Conservation (phyloP, 768 basidiomycete species). For the Phaeotremella fagi region DNA sequence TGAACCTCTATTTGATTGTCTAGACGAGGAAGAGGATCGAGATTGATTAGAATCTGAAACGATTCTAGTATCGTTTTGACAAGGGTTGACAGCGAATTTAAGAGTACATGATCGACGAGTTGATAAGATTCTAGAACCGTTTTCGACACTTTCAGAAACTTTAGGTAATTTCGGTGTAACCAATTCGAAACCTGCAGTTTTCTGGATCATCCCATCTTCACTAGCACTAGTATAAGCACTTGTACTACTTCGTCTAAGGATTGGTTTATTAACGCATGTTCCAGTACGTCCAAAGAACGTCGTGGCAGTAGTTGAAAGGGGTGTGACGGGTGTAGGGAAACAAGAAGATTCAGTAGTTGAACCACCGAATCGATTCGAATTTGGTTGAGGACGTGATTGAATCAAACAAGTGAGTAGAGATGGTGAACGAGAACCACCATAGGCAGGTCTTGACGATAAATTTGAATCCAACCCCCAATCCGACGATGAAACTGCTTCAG, state of each 20-base stretch:
- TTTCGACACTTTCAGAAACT: neutral
- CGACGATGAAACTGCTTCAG: slow-evolving; percentile 6
- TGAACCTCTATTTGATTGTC: neutral
- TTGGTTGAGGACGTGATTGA: neutral
- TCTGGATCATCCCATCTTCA: neutral
- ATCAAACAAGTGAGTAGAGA: slow-evolving; percentile 3
- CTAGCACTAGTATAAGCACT: neutral
- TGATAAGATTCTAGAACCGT: neutral
- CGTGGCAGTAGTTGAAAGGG: neutral
- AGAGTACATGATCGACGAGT: neutral
- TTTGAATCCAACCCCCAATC: neutral
- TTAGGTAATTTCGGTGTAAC: neutral
- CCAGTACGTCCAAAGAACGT: neutral
- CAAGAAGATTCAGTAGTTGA: neutral
- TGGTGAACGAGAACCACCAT: slow-evolving; percentile 1
- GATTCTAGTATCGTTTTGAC: neutral
- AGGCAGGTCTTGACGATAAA: neutral
- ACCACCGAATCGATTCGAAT: neutral
- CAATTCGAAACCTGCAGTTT: neutral
- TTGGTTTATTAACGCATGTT: neutral
- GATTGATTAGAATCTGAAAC: neutral
- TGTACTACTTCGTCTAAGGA: neutral
- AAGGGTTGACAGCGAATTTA: neutral
- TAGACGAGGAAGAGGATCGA: neutral
- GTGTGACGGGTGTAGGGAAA: neutral